Evolutionary conservation across 306 rosid genomes (phyloP).

Genomic region (Cajanus cajan): DNA sequence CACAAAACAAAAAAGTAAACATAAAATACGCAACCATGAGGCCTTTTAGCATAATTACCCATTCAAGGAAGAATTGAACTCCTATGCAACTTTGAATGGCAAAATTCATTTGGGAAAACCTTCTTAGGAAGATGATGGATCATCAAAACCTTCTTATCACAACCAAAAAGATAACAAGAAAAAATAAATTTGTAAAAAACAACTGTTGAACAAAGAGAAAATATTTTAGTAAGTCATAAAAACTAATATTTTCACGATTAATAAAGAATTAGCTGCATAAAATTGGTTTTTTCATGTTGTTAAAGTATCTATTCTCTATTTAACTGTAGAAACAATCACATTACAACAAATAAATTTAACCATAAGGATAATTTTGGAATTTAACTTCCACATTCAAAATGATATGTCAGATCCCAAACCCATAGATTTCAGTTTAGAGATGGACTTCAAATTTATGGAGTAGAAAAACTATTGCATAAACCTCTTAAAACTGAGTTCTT

Average conservation of each 20-base stretch:
- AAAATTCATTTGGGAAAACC: slow-evolving; percentile 18
- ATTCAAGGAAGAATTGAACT: slow-evolving; percentile 17
- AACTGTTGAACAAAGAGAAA: neutral
- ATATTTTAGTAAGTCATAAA: slow-evolving; percentile 13
- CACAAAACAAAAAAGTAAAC: neutral
- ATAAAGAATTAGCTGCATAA: slow-evolving; percentile 11
- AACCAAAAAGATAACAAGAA: neutral
- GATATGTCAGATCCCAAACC: neutral
- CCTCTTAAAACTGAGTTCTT: slow-evolving; percentile 13
- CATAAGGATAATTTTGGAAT: neutral
- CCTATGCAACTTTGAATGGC: neutral
- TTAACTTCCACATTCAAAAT: slow-evolving; percentile 17
- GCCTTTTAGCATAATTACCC: neutral
- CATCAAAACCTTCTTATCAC: neutral
- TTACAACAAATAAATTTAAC: slow-evolving; percentile 3
- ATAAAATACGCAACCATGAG: slow-evolving; percentile 7
- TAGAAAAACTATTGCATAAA: slow-evolving; percentile 11
- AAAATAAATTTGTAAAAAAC: neutral
- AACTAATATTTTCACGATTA: neutral
- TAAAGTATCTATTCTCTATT: slow-evolving; percentile 11
- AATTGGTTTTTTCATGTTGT: neutral
- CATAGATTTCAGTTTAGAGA: slow-evolving; percentile 17
- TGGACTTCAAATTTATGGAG: slow-evolving; percentile 12
- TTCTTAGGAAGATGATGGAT: neutral
- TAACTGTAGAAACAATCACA: neutral